These are phyloP conservation scores for Aspergillus pseudonomiae DNA, from an alignment of 2,329 filamentous ascomycete species.

Conservation along the genomic window DNA sequence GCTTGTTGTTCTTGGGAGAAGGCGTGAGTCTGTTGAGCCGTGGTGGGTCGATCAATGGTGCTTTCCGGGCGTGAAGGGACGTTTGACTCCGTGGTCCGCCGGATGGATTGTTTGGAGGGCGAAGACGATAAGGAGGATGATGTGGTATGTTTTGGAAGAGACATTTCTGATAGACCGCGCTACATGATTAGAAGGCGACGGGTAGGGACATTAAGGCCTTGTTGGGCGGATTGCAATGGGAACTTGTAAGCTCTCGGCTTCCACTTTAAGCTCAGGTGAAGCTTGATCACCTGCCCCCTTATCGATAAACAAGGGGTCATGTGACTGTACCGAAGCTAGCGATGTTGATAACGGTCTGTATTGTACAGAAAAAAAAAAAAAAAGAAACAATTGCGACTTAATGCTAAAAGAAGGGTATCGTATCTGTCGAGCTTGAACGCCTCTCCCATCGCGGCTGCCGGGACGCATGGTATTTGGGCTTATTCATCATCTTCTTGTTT, in stretches of 20 bases:
- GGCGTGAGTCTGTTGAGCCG: constrained; percentile 17
- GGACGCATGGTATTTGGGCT: background rate
- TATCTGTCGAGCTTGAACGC: constrained; percentile 9
- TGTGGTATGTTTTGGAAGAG: constrained; percentile 34
- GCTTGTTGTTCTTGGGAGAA: constrained; percentile 14
- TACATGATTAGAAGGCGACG: constrained; percentile 33
- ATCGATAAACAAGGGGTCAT: constrained; percentile 30
- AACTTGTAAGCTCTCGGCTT: background rate
- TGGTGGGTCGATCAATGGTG: constrained; percentile 23
- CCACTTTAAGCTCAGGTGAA: background rate
- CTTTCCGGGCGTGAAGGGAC: constrained; percentile 25
- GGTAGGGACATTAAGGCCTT: constrained; percentile 1
- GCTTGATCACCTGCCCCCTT: constrained; percentile 25
- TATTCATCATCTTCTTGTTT: constrained; percentile 48
- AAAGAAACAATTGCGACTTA: background rate
- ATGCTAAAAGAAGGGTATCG: constrained; percentile 1
- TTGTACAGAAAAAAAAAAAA: background rate
- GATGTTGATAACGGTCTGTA: background rate
- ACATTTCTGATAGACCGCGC: constrained; percentile 35
- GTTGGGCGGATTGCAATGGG: constrained; percentile 9
- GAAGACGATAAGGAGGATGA: constrained; percentile 30
- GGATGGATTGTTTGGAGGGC: constrained; percentile 31
- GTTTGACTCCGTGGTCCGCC: constrained; percentile 16
- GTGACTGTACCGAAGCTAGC: constrained; percentile 8
- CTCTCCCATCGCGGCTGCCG: background rate